Percentiles rank a stretch among this genome's conserved stretches.
These are phyloP conservation scores for Blastocystis sp. DNA, from an alignment of 352 stramenopile genomes.

Conservation along the genomic window DNA sequence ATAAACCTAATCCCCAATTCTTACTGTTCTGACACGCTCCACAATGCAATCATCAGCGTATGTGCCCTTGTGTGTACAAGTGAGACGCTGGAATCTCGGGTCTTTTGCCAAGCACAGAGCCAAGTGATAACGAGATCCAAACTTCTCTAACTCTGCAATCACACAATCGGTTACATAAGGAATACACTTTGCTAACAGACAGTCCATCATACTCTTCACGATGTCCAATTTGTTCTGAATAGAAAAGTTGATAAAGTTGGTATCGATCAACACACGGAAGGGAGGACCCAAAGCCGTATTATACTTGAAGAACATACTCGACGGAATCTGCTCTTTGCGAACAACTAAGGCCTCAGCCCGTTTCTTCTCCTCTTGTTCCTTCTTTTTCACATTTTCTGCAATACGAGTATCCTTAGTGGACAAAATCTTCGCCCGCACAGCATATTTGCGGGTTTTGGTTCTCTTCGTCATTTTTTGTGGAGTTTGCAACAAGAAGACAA, in stretches of 20 bases:
- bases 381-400: slow-evolving; percentile 79
- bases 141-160: slow-evolving; percentile 98
- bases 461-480: slow-evolving; percentile 85
- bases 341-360: slow-evolving; percentile 84
- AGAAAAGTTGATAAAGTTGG: slow-evolving; percentile 99
- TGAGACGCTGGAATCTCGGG: slow-evolving; percentile 92
- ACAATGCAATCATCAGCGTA: slow-evolving; percentile 99
- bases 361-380: slow-evolving; percentile 79
- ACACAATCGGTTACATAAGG: slow-evolving; percentile 98
- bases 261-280: slow-evolving; percentile 98
- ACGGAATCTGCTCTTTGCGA: slow-evolving; percentile 93
- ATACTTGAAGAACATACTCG: slow-evolving; percentile 99
- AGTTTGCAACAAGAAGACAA: no score
- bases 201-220: slow-evolving; percentile 99
- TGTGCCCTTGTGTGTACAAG: slow-evolving; percentile 92
- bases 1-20: background rate
- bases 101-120: slow-evolving; percentile 89
- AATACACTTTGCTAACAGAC: slow-evolving; percentile 95
- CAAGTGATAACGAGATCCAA: slow-evolving; percentile 93
- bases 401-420: slow-evolving; percentile 93
- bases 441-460: slow-evolving; percentile 97
- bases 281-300: slow-evolving; percentile 94
- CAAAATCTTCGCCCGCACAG: slow-evolving; percentile 95
- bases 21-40: slow-evolving; percentile 72
- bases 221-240: slow-evolving; percentile 99